A percentile compares a stretch with the other conserved stretches of the same genome.
phyloP scores from a whole-genome alignment of 2,329 filamentous ascomycete species.

The Sarocladium kiliense region DNA sequence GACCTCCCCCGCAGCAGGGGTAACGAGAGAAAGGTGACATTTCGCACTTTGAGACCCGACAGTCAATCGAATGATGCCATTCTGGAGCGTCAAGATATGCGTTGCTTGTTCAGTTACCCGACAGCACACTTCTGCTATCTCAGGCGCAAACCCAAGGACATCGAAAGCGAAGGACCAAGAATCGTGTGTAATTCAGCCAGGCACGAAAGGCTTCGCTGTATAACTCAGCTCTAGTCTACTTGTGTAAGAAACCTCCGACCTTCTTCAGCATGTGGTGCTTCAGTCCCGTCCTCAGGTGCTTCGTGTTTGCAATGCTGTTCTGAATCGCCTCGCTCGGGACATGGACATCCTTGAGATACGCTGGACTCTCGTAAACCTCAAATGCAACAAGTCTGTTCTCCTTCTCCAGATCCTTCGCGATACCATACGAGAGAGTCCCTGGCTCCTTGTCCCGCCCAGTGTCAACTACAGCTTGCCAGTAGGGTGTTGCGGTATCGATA shows the following conservation, averaged over 20 bases:
- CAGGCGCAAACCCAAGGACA: too few species aligned
- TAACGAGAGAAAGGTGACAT: too few species aligned
- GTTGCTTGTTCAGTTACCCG: too few species aligned
- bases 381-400: slow-evolving; percentile 17
- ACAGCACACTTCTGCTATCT: too few species aligned
- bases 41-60: too few species aligned
- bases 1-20: too few species aligned
- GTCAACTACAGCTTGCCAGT: slow-evolving; percentile 21
- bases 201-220: slow-evolving; percentile 1
- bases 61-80: too few species aligned
- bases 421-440: slow-evolving; percentile 20
- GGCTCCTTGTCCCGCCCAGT: slow-evolving; percentile 16
- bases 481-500: slow-evolving; percentile 17
- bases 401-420: slow-evolving; percentile 16
- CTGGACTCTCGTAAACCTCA: slow-evolving; percentile 21
- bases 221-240: slow-evolving; percentile 2
- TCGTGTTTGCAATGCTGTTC: slow-evolving; percentile 18
- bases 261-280: slow-evolving; percentile 19
- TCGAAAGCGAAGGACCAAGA: too few species aligned
- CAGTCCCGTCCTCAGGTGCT: slow-evolving; percentile 18
- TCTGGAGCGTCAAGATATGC: too few species aligned
- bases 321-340: slow-evolving; percentile 21
- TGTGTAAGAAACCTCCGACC: slow-evolving; percentile 19
- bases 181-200: too few species aligned
- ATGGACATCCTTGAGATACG: slow-evolving; percentile 22